Conservation (phyloP, 371 early-diverging fungal species). For the Lichtheimia ornata region DNA sequence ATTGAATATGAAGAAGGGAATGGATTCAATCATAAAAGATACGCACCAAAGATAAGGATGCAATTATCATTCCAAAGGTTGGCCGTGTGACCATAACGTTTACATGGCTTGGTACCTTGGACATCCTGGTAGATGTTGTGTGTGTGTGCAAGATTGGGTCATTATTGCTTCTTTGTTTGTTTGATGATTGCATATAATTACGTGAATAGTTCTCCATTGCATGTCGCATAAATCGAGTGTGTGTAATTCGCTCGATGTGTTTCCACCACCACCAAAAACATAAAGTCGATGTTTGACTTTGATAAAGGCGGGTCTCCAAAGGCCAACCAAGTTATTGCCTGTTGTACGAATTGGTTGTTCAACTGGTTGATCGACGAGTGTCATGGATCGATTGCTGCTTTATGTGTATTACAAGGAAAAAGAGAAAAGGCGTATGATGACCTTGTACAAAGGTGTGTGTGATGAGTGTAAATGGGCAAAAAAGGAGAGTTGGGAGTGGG, state of each 20-base stretch:
- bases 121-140: too few species aligned
- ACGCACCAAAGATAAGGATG: conserved; percentile 58
- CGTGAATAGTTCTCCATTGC: conserved; percentile 41
- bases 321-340: conserved; percentile 58
- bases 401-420: not conserved
- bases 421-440: not conserved
- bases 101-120: conserved; percentile 32
- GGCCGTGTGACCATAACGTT: conserved; percentile 63
- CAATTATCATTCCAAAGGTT: conserved; percentile 47
- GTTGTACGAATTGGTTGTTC: conserved; percentile 52
- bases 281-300: conserved; percentile 55
- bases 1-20: not conserved
- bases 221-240: conserved; percentile 49
- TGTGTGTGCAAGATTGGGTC: too few species aligned
- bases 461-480: too few species aligned
- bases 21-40: not conserved
- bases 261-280: conserved; percentile 64
- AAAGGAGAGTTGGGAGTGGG: too few species aligned
- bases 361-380: not conserved
- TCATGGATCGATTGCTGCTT: not conserved
- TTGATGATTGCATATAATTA: conserved; percentile 2
- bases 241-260: conserved; percentile 59
- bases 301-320: conserved; percentile 65
- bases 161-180: too few species aligned
- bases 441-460: not conserved